These are phyloP conservation scores for Williopsis jadinii DNA, from an alignment of 1,139 yeast species.

Conservation along the genomic window DNA sequence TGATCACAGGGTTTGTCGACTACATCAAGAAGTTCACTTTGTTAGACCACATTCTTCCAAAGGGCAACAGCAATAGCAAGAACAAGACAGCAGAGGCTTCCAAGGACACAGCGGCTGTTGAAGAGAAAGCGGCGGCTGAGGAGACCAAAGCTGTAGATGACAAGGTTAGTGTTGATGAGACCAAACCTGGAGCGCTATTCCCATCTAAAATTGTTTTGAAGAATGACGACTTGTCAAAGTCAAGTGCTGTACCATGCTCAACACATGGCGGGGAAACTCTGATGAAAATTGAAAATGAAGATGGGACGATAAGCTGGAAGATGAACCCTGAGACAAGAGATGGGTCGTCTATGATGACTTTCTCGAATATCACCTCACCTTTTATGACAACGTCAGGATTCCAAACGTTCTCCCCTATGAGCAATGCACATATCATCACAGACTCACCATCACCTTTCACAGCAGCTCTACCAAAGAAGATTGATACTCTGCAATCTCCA, in stretches of 20 bases:
- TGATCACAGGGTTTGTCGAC: conserved; percentile 9
- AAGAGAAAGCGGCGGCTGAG: not conserved
- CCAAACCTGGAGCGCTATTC: conserved; percentile 9
- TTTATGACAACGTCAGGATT: conserved; percentile 15
- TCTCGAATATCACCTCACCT: conserved; percentile 14
- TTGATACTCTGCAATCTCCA: conserved; percentile 7
- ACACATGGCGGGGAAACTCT: conserved; percentile 39
- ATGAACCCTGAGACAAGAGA: conserved; percentile 29
- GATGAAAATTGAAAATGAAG: conserved; percentile 42
- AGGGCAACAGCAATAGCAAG: not conserved
- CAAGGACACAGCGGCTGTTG: not conserved
- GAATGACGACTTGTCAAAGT: conserved; percentile 4
- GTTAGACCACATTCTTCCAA: conserved; percentile 7
- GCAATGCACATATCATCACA: conserved; percentile 4
- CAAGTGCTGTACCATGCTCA: conserved; percentile 33
- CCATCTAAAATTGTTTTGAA: conserved; percentile 16
- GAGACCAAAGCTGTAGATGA: not conserved
- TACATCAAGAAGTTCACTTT: conserved; percentile 10
- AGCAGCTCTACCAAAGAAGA: no score
- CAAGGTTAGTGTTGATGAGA: not conserved
- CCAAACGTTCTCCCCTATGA: conserved; percentile 13
- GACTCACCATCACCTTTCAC: conserved; percentile 14
- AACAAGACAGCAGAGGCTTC: not conserved
- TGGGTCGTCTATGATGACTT: conserved; percentile 20
- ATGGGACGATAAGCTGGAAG: conserved; percentile 55